Base-by-base conservation (phyloP, 1,284 basidiomycete genomes). In the Puccinia triticina region DNA sequence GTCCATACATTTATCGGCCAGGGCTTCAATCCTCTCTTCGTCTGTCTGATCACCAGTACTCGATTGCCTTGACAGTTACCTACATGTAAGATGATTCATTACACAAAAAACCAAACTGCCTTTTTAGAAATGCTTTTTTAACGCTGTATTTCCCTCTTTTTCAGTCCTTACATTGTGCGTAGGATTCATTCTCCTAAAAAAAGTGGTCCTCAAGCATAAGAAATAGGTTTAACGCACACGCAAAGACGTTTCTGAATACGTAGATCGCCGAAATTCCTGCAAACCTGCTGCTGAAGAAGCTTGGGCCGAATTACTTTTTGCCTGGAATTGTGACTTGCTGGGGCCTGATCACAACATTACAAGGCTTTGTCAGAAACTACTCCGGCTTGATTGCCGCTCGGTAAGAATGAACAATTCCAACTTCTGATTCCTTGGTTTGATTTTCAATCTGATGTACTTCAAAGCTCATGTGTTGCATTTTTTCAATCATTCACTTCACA, bases 261-360 rank as follows among this genome's bases (percentile, higher is more conserved):
- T 32, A 82, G 79, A 26, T 50, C 12, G 37, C 79, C 50, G 84
- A 85, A 80, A 72, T 84, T 1, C 84, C 84, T 23, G 83, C 83
- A 57, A 85, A 85, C 82, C 75, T 84, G 55, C 50, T 84, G 43
- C 75, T 85, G 14, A 78, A 84, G 26, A 82, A 83, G 32, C 59
- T 82, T 23, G 77, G 84, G 21, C 84, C 85, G 18, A 77, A 81
- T 53, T 82, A 85, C 59, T 85, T 83, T 69, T 72, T 85, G 21
- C 84, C 85, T 4, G 66, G 83, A 12, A 77, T 85, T 75, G 84
- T 85, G 77, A 82, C 84, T 40, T 64, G 83, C n/a, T 85, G 84
- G 84, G 85, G 85, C 10, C 61, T 83, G 43, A 71, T 85, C n/a
- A 82, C 82, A 14, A 84, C 84, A 10, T n/a, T 64, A 0, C 79